These are phyloP conservation scores for Diaporthe ilicicola DNA, from an alignment of 2,329 filamentous ascomycete genomes.

Conservation along the genomic window DNA sequence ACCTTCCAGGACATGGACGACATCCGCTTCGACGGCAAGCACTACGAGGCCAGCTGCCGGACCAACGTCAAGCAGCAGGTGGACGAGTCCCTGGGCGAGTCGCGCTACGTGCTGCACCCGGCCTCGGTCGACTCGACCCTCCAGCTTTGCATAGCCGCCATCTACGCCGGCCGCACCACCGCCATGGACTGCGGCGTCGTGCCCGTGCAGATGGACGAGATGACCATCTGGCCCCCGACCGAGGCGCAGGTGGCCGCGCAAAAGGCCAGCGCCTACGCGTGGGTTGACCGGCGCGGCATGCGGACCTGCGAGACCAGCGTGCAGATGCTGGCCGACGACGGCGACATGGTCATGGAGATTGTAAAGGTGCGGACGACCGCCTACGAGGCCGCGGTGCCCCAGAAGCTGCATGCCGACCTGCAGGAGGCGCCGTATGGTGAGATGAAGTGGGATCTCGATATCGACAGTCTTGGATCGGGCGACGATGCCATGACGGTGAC, in stretches of 20 bases:
- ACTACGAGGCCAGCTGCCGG: constrained; percentile 40
- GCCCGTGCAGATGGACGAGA: constrained; percentile 41
- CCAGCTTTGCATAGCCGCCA: constrained; percentile 44
- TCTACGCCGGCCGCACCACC: constrained; percentile 40
- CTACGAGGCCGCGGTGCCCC: constrained; percentile 44
- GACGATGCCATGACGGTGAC: too few species aligned
- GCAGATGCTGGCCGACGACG: constrained; percentile 38
- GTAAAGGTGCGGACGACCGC: constrained; percentile 36
- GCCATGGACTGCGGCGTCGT: constrained; percentile 44
- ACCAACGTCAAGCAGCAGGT: constrained; percentile 37
- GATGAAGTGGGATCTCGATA: too few species aligned
- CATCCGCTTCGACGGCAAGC: constrained; percentile 40
- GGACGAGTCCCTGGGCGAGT: constrained; percentile 42
- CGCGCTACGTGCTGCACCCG: constrained; percentile 50
- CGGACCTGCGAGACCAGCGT: constrained; percentile 36
- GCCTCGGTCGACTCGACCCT: constrained; percentile 48
- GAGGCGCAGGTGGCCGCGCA: constrained; percentile 14
- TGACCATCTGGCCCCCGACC: constrained; percentile 36
- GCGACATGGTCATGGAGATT: constrained; percentile 41
- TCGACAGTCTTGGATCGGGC: too few species aligned
- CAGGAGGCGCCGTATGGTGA: too few species aligned
- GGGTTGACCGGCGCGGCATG: constrained; percentile 36
- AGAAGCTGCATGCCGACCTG: too few species aligned
- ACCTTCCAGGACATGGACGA: constrained; percentile 47
- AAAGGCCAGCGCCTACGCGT: constrained; percentile 37